Conservation (phyloP, 352 stramenopile species). For the Globisporangium acanthophoron region DNA sequence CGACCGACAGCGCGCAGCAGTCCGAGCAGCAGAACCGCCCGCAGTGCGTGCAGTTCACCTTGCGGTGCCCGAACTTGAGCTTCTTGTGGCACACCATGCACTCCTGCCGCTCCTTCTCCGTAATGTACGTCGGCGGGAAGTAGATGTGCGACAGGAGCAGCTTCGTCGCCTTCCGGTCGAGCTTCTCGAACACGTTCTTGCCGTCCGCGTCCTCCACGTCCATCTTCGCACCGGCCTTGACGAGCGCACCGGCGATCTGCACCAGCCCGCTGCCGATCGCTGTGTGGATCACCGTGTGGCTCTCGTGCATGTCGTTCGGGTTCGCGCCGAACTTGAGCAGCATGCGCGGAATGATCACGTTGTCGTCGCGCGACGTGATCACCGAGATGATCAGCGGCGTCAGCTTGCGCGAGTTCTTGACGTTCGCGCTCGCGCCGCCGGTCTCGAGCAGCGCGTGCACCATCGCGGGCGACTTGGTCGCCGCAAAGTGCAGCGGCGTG, state of each 20-base stretch:
- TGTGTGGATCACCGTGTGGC: constrained; percentile 84
- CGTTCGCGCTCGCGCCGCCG: constrained; percentile 64
- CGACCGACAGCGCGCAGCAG: constrained; percentile 52
- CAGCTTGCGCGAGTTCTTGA: constrained; percentile 84
- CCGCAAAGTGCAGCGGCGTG: constrained; percentile 80
- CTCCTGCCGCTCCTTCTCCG: constrained; percentile 71
- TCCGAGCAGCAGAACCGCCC: constrained; percentile 71
- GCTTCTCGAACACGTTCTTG: constrained; percentile 83
- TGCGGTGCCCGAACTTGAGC: constrained; percentile 80
- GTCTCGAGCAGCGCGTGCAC: constrained; percentile 76
- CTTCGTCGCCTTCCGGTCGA: constrained; percentile 63
- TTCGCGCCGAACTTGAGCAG: constrained; percentile 85
- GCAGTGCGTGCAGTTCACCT: constrained; percentile 86
- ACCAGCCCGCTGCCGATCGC: constrained; percentile 55
- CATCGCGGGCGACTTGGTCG: constrained; percentile 81
- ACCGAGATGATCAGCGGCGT: constrained; percentile 85
- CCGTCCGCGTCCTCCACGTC: constrained; percentile 83
- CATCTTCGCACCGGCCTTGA: constrained; percentile 82
- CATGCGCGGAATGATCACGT: constrained; percentile 82
- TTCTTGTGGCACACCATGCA: constrained; percentile 88
- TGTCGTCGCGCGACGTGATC: constrained; percentile 81
- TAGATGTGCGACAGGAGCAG: constrained; percentile 81
- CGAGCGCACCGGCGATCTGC: constrained; percentile 73
- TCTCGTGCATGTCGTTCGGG: constrained; percentile 87
- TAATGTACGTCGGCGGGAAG: constrained; percentile 85